Percentiles rank a stretch among this genome's conserved stretches.
Evolutionary conservation across 371 early-diverging fungal species (phyloP).

Genomic region (Rhizopus microsporus): DNA sequence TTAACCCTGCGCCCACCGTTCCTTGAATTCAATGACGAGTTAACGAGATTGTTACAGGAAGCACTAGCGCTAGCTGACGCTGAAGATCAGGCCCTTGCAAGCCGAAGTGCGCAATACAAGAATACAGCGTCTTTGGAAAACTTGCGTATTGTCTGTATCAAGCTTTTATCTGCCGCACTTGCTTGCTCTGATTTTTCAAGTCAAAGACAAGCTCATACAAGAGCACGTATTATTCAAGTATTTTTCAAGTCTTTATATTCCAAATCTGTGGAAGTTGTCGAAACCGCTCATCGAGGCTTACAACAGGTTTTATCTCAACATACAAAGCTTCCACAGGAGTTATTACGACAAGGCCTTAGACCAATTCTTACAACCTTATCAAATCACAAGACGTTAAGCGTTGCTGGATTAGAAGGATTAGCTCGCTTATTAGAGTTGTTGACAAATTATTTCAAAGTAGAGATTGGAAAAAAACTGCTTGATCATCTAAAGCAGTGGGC

Average conservation of each 20-base stretch:
- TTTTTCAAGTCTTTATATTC: slow-evolving; percentile 98
- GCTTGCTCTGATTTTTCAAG: slow-evolving; percentile 78
- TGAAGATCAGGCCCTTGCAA: slow-evolving; percentile 94
- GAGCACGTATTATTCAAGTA: slow-evolving; percentile 93
- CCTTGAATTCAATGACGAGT: slow-evolving; percentile 89
- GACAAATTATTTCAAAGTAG: slow-evolving; percentile 97
- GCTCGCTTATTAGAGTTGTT: slow-evolving; percentile 91
- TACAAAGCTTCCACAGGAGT: slow-evolving; percentile 92
- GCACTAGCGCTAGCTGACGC: slow-evolving; percentile 95
- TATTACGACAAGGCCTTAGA: slow-evolving; percentile 92
- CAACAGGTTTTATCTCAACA: slow-evolving; percentile 85
- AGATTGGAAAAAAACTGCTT: slow-evolving; percentile 94
- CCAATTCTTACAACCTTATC: slow-evolving; percentile 95
- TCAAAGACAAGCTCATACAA: slow-evolving; percentile 71
- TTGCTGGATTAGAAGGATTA: slow-evolving; percentile 91
- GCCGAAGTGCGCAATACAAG: slow-evolving; percentile 82
- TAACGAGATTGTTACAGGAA: slow-evolving; percentile 89
- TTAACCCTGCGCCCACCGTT: slow-evolving; percentile 87
- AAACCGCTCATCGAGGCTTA: slow-evolving; percentile 91
- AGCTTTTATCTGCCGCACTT: slow-evolving; percentile 93
- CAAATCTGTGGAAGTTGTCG: slow-evolving; percentile 91
- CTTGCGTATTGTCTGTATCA: slow-evolving; percentile 93
- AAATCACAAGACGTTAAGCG: slow-evolving; percentile 91
- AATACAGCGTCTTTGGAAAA: slow-evolving; percentile 81
- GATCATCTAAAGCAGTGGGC: slow-evolving; percentile 96